Percentiles rank a stretch among this genome's conserved stretches.
phyloP scores from a whole-genome alignment of 1,139 yeast species.

The Nakaseomyces bracarensis region DNA sequence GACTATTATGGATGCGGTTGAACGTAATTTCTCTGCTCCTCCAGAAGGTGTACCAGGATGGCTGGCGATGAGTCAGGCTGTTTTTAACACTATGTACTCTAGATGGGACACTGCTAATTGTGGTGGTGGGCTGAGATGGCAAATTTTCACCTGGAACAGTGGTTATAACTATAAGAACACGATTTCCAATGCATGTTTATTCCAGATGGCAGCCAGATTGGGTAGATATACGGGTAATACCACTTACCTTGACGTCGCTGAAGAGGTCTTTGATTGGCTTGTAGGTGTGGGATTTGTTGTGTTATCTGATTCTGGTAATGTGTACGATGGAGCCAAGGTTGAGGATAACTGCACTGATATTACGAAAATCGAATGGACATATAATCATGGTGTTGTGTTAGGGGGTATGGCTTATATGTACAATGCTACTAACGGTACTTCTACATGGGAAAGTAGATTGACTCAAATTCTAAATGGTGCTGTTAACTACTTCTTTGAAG shows the following conservation, averaged over 20 bases:
- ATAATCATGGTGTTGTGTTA: slow-evolving; percentile 52
- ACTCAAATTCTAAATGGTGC: slow-evolving; percentile 38
- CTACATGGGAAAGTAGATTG: slow-evolving; percentile 44
- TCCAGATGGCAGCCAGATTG: slow-evolving; percentile 53
- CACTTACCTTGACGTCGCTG: slow-evolving; percentile 49
- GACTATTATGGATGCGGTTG: slow-evolving; percentile 53
- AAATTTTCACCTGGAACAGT: slow-evolving; percentile 60
- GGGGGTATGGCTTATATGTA: slow-evolving; percentile 56
- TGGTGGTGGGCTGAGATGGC: slow-evolving; percentile 65
- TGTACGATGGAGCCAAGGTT: slow-evolving; percentile 55
- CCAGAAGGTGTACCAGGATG: slow-evolving; percentile 36
- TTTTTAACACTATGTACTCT: slow-evolving; percentile 45
- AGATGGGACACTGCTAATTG: slow-evolving; percentile 52
- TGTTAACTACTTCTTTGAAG: slow-evolving; percentile 37
- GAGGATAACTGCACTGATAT: slow-evolving; percentile 41
- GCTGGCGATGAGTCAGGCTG: slow-evolving; percentile 52
- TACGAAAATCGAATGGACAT: slow-evolving; percentile 49
- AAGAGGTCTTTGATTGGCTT: slow-evolving; percentile 54
- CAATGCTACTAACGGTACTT: slow-evolving; percentile 44
- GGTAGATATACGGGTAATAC: slow-evolving; percentile 51
- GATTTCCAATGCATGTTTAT: slow-evolving; percentile 56
- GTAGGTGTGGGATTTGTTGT: slow-evolving; percentile 41
- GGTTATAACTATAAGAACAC: slow-evolving; percentile 61
- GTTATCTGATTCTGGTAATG: slow-evolving; percentile 33
- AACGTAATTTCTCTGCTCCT: slow-evolving; percentile 48